phyloP scores from a whole-genome alignment of 768 basidiomycete genomes.

The Boletus tomentosulus region DNA sequence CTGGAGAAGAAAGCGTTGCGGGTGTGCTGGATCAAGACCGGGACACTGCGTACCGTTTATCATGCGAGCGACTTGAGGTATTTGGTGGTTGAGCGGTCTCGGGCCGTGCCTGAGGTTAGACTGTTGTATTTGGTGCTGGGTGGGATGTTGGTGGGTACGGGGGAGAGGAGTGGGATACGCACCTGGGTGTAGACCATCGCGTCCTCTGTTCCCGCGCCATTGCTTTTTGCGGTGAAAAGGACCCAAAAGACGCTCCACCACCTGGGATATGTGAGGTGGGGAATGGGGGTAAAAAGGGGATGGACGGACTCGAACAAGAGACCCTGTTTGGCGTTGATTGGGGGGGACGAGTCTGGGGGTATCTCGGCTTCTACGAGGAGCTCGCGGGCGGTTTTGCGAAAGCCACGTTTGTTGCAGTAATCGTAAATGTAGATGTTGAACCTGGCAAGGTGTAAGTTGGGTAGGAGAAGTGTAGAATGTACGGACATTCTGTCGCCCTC shows the following conservation, averaged over 20 bases:
- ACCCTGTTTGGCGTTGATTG: conserved; percentile 81
- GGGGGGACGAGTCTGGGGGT: conserved; percentile 56
- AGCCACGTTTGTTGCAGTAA: conserved; percentile 80
- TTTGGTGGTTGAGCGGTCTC: conserved; percentile 24
- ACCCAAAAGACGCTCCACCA: conserved; percentile 94
- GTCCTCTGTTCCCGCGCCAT: conserved; percentile 60
- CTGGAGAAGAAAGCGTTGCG: background rate
- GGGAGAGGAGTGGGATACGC: conserved; percentile 20
- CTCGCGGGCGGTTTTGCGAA: conserved; percentile 64
- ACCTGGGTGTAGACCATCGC: conserved; percentile 71
- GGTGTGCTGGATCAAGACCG: background rate
- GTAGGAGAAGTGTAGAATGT: conserved; percentile 1
- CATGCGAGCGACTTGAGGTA: conserved; percentile 26
- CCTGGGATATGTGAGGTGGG: conserved; percentile 33
- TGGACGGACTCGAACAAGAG: conserved; percentile 71
- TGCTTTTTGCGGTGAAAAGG: conserved; percentile 76
- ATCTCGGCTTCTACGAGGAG: conserved; percentile 67
- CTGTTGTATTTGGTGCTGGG: conserved; percentile 36
- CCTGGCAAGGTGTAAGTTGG: conserved; percentile 39
- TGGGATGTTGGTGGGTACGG: conserved; percentile 11
- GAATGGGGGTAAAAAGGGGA: background rate
- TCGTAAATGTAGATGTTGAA: conserved; percentile 89
- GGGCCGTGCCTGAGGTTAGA: conserved; percentile 31
- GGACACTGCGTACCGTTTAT: conserved; percentile 32
- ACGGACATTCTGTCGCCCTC: conserved; percentile 83